phyloP scores from a whole-genome alignment of 768 basidiomycete genomes.

The Kwoniella europaea region DNA sequence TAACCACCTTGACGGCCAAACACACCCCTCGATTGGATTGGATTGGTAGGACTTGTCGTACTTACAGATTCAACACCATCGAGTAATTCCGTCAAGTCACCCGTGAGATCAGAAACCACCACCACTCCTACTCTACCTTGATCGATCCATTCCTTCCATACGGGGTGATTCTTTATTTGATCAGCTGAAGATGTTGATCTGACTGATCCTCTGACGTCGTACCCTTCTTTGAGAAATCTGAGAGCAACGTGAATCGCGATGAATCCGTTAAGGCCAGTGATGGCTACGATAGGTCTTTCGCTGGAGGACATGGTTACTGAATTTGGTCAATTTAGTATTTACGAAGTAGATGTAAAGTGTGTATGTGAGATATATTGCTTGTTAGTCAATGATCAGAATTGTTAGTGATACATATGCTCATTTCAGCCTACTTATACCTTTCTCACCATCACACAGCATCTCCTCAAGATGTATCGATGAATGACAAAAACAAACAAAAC shows the following conservation, averaged over 20 bases:
- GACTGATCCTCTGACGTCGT: constrained; percentile 42
- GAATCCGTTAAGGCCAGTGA: constrained; percentile 44
- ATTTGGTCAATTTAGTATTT: neutral
- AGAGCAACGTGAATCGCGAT: constrained; percentile 39
- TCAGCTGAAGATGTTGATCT: constrained; percentile 32
- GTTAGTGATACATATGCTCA: too few species aligned
- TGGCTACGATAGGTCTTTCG: constrained; percentile 26
- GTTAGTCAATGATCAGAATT: neutral
- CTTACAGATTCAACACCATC: constrained; percentile 31
- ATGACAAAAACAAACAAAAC: neutral
- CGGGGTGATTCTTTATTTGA: constrained; percentile 13
- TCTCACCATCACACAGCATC: neutral
- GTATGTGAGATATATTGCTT: neutral
- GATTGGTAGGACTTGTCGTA: neutral
- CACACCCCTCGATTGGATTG: too few species aligned
- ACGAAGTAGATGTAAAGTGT: too few species aligned
- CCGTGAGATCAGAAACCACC: constrained; percentile 36
- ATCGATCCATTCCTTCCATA: constrained; percentile 24
- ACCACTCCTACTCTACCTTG: constrained; percentile 24
- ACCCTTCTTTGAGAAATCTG: constrained; percentile 38
- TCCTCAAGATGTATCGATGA: neutral
- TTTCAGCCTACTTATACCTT: neutral
- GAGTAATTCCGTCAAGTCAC: constrained; percentile 34
- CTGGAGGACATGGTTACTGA: neutral
- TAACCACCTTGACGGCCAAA: neutral